Evolutionary conservation across 805 yeast genomes (phyloP), one percentile per base, ranked within the genome.

Genomic region (Metschnikowia gelsemii): DNA sequence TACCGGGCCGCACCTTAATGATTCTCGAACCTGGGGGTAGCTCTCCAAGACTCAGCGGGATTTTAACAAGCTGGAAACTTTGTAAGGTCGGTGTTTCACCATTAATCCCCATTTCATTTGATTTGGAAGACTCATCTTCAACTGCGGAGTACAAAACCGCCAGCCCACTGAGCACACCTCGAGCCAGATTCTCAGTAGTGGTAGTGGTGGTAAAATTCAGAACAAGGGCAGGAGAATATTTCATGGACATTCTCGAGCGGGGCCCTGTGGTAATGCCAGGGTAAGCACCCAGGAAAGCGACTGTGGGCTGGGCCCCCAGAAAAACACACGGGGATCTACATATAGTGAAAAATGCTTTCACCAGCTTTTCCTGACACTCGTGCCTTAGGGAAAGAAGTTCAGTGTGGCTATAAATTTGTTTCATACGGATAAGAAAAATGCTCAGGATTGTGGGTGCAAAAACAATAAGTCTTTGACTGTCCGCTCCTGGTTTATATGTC

Each of bases 1-100:
- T 45, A 1, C 67, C 66, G 2, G 60, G 62, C 12, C 51, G 58
- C 0, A 59, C 44, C 32, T 51, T 46, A 30, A 63, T 39, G 32
- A 57, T 51, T 19, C 35, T 40, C 13, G 55, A 47, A 1, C 52
- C 56, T 8, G 40, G 43, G n/a, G 52, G 46, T 25, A 47, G 35
- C 5, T 45, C 45, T 12, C 39, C 39, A n/a, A 40, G 32, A 19
- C 36, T 34, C 26, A 25, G 39, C 19, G 39, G 39, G 36, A 40
- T 29, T 25, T 30, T 40, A 21, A 40, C 39, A 21, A 40, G 43
- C 35, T 33, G 43, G 31, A 28, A 40, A 26, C 38, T 40, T 19
- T 40, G 38, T 21, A 40, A 22, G 12, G 38, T 16, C 11, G 30
- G 31, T 9, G 11, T 5, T 5, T 19, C 28, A 6, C 18, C 31